phyloP scores from a whole-genome alignment of 2,329 filamentous ascomycete species.

The Arachnomyces sp. region DNA sequence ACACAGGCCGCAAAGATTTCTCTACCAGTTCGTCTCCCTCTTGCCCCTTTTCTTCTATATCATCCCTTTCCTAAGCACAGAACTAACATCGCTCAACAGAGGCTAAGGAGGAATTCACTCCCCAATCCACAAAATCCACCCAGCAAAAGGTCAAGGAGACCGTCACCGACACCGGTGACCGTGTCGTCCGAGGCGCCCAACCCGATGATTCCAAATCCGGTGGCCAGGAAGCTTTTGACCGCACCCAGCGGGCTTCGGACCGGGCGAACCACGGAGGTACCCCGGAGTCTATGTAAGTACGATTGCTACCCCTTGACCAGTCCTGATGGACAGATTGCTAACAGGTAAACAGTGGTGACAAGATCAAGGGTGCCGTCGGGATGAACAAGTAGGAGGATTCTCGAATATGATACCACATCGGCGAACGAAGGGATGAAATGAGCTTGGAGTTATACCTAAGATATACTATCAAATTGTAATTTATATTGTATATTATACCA shows the following conservation, averaged over 20 bases:
- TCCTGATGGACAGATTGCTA: background rate
- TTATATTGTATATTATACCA: no score
- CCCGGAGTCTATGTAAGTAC: background rate
- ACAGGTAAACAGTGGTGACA: conserved; percentile 28
- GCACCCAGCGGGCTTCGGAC: conserved; percentile 41
- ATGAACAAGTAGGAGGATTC: conserved; percentile 19
- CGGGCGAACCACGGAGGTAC: conserved; percentile 31
- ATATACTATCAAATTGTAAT: no score
- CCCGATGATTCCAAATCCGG: conserved; percentile 50
- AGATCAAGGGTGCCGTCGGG: conserved; percentile 38
- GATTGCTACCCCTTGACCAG: no score
- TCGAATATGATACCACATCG: no score
- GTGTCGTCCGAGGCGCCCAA: conserved; percentile 43
- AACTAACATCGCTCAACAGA: conserved; percentile 26
- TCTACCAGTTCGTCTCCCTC: conserved; percentile 35
- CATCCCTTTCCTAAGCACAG: conserved; percentile 1
- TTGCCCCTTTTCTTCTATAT: background rate
- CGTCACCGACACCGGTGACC: conserved; percentile 50
- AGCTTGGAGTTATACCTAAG: no score
- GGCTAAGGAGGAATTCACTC: conserved; percentile 50
- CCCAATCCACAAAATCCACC: conserved; percentile 55
- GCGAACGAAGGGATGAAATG: no score
- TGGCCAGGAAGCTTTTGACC: conserved; percentile 46
- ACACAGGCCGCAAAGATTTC: conserved; percentile 51
- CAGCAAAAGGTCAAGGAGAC: conserved; percentile 52